phyloP scores from a whole-genome alignment of 2,329 filamentous ascomycete species.

The Alternaria sp. region DNA sequence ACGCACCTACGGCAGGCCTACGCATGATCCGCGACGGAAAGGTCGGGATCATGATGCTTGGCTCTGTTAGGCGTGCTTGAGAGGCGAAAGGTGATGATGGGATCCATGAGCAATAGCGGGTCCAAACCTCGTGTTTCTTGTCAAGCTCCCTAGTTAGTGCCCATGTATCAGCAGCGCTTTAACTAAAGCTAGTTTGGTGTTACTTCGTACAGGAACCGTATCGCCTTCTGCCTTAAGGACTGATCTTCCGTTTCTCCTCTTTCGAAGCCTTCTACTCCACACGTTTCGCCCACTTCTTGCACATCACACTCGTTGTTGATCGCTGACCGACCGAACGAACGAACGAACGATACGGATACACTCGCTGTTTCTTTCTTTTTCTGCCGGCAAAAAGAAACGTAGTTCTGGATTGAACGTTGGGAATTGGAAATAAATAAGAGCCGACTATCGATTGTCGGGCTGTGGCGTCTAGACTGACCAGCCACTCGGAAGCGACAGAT shows the following conservation, averaged over 20 bases:
- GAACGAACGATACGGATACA: not conserved
- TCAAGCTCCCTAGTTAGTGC: constrained; percentile 10
- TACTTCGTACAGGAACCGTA: not conserved
- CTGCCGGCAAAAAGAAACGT: not conserved
- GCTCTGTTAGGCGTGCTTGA: constrained; percentile 5
- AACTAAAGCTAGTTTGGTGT: constrained; percentile 2
- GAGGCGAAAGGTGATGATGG: constrained; percentile 12
- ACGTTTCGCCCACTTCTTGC: constrained; percentile 6
- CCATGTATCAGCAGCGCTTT: constrained; percentile 20
- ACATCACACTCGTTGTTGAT: constrained; percentile 1
- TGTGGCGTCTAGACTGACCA: constrained; percentile 12
- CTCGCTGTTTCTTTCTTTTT: not conserved
- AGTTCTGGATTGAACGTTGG: not conserved
- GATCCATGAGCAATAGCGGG: constrained; percentile 8
- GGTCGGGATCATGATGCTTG: constrained; percentile 9
- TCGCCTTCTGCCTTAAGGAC: constrained; percentile 26
- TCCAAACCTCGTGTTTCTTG: constrained; percentile 23
- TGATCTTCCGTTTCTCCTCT: constrained; percentile 12
- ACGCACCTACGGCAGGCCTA: not conserved
- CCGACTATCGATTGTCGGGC: constrained; percentile 8
- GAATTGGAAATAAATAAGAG: not conserved
- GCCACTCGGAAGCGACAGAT: constrained; percentile 20
- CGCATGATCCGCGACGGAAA: constrained; percentile 13
- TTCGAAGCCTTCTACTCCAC: not conserved
- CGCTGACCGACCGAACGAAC: not conserved